Evolutionary conservation across 2,329 filamentous ascomycete genomes (phyloP), one percentile per base, ranked within the genome.

Genomic region (Pseudocercospora fuligena): DNA sequence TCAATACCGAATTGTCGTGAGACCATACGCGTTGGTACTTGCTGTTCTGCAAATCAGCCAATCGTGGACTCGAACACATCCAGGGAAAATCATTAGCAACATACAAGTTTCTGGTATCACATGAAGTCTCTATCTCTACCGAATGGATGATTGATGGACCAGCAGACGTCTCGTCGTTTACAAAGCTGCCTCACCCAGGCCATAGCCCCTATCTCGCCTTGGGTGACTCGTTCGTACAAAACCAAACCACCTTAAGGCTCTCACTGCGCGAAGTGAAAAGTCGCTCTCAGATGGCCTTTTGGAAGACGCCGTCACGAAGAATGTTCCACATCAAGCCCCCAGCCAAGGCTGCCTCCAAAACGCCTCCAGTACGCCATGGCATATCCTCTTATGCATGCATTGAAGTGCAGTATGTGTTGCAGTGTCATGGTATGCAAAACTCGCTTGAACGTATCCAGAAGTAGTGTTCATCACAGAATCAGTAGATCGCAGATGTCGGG

Each of bases 391-490:
- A 16, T 40, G 33, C 33, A 43, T 56, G 53, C 53, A 58, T 33
- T 36, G 54, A 36, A 54, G 51, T 49, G 19, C 19, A 53, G 53
- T 31, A 33, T 19, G n/a, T 29, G 23, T 21, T 19, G 19, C 23
- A 53, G 29, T 40, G n/a, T 56, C 51, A 31, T 56, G 31, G 47
- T 63, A 66, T 63, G 64, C 64, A 66, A 63, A 66, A 60, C 33
- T 59, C 64, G 64, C 64, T 66, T 58, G 64, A 63, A 66, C 64
- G 64, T 63, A 66, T 66, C 54, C 64, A 66, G 60, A 63, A 58
- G 56, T 40, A 19, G 19, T 58, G 31, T 43, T 58, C 56, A 36
- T 36, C 56, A 36, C 33, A 43, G 56, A 58, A 58, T 43, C 56
- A 43, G 31, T 19, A 40, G 31, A 21, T 36, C 31, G 31, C 25